These are phyloP conservation scores for Spergularia marina DNA, from an alignment of 148 eudicot species.

Conservation along the genomic window DNA sequence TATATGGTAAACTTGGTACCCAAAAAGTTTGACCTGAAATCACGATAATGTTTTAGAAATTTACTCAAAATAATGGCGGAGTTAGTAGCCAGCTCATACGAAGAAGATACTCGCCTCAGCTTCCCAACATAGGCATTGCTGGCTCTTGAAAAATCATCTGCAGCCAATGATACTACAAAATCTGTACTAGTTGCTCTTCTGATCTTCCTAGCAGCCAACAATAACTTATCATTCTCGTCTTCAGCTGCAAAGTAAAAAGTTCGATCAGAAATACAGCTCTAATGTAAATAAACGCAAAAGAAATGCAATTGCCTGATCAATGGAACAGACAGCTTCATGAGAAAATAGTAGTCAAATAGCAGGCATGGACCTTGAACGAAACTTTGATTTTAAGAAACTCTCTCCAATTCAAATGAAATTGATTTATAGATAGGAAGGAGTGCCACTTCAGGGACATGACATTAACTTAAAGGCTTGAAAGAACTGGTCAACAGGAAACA, in stretches of 20 bases:
- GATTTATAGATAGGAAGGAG: not conserved
- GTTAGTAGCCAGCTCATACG: not conserved
- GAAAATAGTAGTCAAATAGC: too few species aligned
- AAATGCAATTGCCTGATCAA: too few species aligned
- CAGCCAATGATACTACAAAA: slow-evolving; percentile 74
- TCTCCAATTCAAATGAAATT: too few species aligned
- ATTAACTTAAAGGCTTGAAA: not conserved
- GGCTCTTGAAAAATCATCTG: slow-evolving; percentile 82
- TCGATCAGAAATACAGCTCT: not conserved
- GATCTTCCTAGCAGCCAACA: slow-evolving; percentile 76
- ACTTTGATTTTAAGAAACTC: too few species aligned
- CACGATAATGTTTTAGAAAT: not conserved
- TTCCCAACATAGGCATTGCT: slow-evolving; percentile 83
- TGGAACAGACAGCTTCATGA: too few species aligned
- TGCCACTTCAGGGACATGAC: not conserved
- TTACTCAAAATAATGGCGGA: not conserved
- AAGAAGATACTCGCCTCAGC: slow-evolving; percentile 52
- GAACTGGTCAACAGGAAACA: not conserved
- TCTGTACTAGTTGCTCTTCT: slow-evolving; percentile 77
- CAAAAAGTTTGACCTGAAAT: slow-evolving; percentile 80
- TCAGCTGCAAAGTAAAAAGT: slow-evolving; percentile 51
- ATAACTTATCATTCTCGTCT: slow-evolving; percentile 66
- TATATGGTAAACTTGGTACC: slow-evolving; percentile 86
- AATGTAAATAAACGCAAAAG: too few species aligned
- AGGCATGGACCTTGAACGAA: too few species aligned